These are phyloP conservation scores for Glycine tomentella DNA, from an alignment of 306 rosid species.

Conservation along the genomic window DNA sequence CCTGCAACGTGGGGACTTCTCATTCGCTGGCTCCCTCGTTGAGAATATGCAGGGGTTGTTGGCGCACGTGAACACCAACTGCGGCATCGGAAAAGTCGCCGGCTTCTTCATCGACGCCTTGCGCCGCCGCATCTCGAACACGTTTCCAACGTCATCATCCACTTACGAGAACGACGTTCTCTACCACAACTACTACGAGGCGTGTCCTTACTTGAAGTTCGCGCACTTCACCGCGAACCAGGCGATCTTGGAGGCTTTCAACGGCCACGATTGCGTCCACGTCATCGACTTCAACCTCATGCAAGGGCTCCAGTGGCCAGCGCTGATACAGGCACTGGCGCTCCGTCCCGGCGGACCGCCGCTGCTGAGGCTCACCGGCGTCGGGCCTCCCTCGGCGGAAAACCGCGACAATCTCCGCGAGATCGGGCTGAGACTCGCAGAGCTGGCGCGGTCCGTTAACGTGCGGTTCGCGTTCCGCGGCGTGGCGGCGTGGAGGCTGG, in stretches of 20 bases:
- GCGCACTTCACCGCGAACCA: constrained; percentile 97
- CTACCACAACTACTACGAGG: constrained; percentile 86
- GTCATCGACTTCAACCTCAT: constrained; percentile 89
- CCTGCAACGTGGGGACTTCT: constrained; percentile 72
- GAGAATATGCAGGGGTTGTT: constrained; percentile 73
- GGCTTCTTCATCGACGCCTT: constrained; percentile 85
- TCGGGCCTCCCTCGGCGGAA: not conserved
- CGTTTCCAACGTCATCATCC: constrained; percentile 46
- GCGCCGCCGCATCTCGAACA: constrained; percentile 59
- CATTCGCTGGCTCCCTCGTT: constrained; percentile 74
- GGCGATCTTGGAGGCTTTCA: constrained; percentile 83
- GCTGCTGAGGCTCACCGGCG: constrained; percentile 71
- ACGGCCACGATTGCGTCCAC: constrained; percentile 89
- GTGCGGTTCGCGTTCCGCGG: constrained; percentile 91
- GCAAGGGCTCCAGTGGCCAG: constrained; percentile 97
- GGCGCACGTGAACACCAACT: constrained; percentile 60
- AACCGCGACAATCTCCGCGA: constrained; percentile 46
- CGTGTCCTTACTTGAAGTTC: constrained; percentile 87
- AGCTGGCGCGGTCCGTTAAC: constrained; percentile 82
- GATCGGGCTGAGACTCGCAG: constrained; percentile 78
- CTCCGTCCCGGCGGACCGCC: constrained; percentile 94
- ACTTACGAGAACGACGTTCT: constrained; percentile 41
- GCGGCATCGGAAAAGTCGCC: constrained; percentile 95
- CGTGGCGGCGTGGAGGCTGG: constrained; percentile 80
- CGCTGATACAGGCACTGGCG: constrained; percentile 83